phyloP scores from a whole-genome alignment of 176 grass and related monocot genomes.

The Triticum urartu region DNA sequence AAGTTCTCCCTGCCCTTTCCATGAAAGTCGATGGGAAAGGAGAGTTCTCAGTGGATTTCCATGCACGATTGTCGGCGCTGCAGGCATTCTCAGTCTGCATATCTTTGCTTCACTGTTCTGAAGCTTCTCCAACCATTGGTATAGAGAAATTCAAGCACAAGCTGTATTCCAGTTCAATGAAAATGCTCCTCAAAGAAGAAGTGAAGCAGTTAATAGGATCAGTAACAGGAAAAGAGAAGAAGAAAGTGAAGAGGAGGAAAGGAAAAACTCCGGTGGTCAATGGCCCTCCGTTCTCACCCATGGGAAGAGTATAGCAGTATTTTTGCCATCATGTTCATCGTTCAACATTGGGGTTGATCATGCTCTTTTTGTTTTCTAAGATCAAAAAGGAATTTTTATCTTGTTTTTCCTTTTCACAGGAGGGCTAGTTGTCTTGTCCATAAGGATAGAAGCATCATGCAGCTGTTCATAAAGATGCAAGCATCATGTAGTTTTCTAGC shows the following conservation, averaged over 20 bases:
- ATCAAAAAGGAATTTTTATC: not conserved
- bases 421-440: slow-evolving; percentile 5
- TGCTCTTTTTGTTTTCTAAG: not conserved
- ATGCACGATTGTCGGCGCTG: slow-evolving; percentile 66
- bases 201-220: slow-evolving; percentile 81
- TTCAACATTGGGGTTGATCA: not conserved
- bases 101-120: slow-evolving; percentile 74
- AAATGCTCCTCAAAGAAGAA: slow-evolving; percentile 88
- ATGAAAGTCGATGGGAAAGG: slow-evolving; percentile 62
- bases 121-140: slow-evolving; percentile 54
- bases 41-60: slow-evolving; percentile 78
- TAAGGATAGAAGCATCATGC: slow-evolving; percentile 27
- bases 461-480: slow-evolving; percentile 39
- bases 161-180: slow-evolving; percentile 78
- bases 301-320: slow-evolving; percentile 72
- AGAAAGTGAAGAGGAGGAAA: slow-evolving; percentile 50
- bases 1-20: slow-evolving; percentile 64
- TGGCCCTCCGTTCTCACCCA: slow-evolving; percentile 74
- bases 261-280: slow-evolving; percentile 55
- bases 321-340: not conserved
- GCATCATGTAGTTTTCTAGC: slow-evolving; percentile 28
- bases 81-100: slow-evolving; percentile 96
- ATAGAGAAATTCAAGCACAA: slow-evolving; percentile 73
- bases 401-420: not conserved
- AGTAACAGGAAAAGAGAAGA: slow-evolving; percentile 76